Conservation (phyloP, 441 rosid species). For the Isatis lusitanica region DNA sequence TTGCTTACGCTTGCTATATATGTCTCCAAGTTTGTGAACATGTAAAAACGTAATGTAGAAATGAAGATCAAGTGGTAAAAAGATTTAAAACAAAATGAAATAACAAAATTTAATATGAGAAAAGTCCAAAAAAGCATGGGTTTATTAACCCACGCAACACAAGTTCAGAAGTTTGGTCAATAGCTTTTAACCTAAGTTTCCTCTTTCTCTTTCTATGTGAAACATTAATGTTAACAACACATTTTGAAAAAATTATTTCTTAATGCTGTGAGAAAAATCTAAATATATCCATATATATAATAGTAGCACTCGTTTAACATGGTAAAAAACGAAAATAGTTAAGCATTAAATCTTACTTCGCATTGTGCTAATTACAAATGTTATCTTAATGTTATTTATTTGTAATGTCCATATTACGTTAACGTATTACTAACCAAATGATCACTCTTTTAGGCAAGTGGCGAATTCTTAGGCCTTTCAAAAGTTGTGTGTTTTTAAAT, state of each 20-base stretch:
- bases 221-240: conserved; percentile 25
- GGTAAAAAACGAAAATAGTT: not conserved
- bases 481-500: not conserved
- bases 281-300: not conserved
- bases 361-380: not conserved
- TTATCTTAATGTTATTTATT: not conserved
- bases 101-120: conserved; percentile 26
- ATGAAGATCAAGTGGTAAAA: conserved; percentile 30
- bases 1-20: conserved; percentile 34
- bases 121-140: conserved; percentile 28
- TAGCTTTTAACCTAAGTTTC: conserved; percentile 42
- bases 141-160: conserved; percentile 32
- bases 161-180: conserved; percentile 37
- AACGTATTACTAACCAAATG: not conserved
- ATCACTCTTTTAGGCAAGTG: not conserved
- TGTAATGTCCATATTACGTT: not conserved
- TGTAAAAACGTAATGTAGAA: conserved; percentile 30
- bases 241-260: not conserved
- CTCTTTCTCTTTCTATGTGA: conserved; percentile 43
- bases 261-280: not conserved
- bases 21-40: conserved; percentile 31
- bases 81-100: not conserved
- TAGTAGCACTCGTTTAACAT: too few relatives aligned
- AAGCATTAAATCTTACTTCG: not conserved
- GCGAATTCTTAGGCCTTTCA: not conserved